Evolutionary conservation across 1,284 basidiomycete genomes (phyloP), one percentile per base, ranked within the genome.

Genomic region (Coniferiporia sulphurascens): DNA sequence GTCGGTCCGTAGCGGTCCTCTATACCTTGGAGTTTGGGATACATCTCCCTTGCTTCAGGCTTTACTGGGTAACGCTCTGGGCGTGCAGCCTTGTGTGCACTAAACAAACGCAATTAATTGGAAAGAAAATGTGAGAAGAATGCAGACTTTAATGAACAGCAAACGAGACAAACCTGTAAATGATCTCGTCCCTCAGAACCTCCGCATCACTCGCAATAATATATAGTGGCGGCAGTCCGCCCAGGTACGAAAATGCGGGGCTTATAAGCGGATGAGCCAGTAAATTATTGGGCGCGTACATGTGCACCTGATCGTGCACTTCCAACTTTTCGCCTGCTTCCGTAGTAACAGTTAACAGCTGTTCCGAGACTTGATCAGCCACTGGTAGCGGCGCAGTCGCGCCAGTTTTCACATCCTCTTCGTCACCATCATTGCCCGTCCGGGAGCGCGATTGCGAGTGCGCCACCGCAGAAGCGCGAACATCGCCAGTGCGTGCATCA

Each of bases 81-180:
- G 69, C 92, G 75, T 1, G 93, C 93, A 12, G 96, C 96, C 67
- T 90, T 94, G 69, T 98, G 95, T 0, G 96, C 95, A 13, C 93
- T 96, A 65, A 4, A 15, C 12, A 63, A 52, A 34, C 12, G 17
- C 19, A 32, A 27, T 27, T n/a, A n/a, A n/a, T 27, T 27, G 5
- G 27, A 3, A 27, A 27, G 49, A 12, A 54, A 43, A 7, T 15
- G n/a, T 12, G 38, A 8, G 3, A 2, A 41, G 15, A 41, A 10
- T 12, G 9, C 15, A 15, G 15, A 12, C 7, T 46, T 32, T 9
- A 35, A 21, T 27, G 8, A 34, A 35, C 15, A n/a, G 36, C 56
- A 2, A 53, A 57, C 15, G 45, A 56, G 17, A 80, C 90, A 67
- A 65, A 93, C 90, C 82, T 74, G 68, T 93, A 98, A 43, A 98